phyloP scores from a whole-genome alignment of 176 grass and related monocot species.

The Carex kokanica region DNA sequence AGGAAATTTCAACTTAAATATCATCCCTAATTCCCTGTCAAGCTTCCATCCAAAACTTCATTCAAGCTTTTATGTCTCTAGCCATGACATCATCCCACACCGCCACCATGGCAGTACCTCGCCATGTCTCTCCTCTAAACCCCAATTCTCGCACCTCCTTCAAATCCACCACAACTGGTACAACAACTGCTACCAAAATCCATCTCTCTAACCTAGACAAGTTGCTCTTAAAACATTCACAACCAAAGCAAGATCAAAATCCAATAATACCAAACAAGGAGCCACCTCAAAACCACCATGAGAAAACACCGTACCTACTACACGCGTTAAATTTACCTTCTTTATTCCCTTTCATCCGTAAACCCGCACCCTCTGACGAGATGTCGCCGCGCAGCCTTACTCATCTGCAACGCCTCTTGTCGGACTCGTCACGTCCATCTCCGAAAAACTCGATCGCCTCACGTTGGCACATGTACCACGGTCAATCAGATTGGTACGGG shows the following conservation, averaged over 20 bases:
- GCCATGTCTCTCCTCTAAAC: constrained; percentile 50
- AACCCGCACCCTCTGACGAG: constrained; percentile 45
- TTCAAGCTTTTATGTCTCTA: constrained; percentile 8
- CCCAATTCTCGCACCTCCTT: constrained; percentile 21
- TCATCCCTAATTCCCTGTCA: neutral
- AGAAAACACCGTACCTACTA: constrained; percentile 40
- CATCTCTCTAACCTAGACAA: constrained; percentile 79
- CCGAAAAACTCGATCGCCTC: constrained; percentile 56
- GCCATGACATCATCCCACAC: constrained; percentile 28
- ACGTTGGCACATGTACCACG: constrained; percentile 63
- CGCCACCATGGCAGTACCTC: neutral
- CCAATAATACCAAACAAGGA: neutral
- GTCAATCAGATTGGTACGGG: constrained; percentile 47
- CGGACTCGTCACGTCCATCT: constrained; percentile 54
- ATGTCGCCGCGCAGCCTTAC: constrained; percentile 84
- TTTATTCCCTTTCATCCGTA: constrained; percentile 47
- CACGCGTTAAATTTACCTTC: constrained; percentile 61
- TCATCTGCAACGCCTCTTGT: constrained; percentile 81
- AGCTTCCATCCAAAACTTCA: neutral
- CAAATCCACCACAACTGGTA: neutral
- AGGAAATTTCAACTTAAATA: neutral
- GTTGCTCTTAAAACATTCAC: constrained; percentile 62
- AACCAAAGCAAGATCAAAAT: neutral
- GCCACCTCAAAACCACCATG: neutral
- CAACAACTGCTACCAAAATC: neutral